Evolutionary conservation across 495 filamentous ascomycete genomes (phyloP).

Genomic region (Cetradonia linearis): DNA sequence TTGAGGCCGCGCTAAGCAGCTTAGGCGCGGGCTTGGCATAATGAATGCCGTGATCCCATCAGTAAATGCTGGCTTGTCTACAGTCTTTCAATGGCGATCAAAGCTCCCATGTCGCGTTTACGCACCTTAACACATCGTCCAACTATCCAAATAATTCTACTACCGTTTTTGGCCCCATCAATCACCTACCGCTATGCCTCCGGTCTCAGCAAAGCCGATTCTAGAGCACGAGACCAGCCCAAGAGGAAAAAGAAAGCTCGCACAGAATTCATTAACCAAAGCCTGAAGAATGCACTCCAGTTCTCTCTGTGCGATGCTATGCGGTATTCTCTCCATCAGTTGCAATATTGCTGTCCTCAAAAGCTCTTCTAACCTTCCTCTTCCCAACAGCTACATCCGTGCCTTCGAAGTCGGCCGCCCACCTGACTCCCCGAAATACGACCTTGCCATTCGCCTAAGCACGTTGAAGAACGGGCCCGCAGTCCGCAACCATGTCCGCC

Average conservation of each 20-base stretch:
- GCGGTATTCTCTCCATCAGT: slow-evolving; percentile 46
- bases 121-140: background rate
- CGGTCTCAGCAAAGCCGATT: slow-evolving; percentile 24
- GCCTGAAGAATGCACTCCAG: slow-evolving; percentile 52
- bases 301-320: slow-evolving; percentile 86
- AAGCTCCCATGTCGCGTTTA: background rate
- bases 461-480: slow-evolving; percentile 73
- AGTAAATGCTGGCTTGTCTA: background rate
- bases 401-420: slow-evolving; percentile 82
- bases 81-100: background rate
- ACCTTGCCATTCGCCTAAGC: slow-evolving; percentile 67
- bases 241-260: slow-evolving; percentile 58
- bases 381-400: slow-evolving; percentile 61
- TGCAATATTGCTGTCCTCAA: background rate
- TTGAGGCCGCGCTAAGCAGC: too few relatives aligned
- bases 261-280: slow-evolving; percentile 50
- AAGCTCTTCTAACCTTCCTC: slow-evolving; percentile 3
- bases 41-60: background rate
- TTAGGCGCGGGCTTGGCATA: background rate
- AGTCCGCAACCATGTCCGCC: slow-evolving; percentile 73
- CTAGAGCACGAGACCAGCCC: slow-evolving; percentile 40
- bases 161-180: slow-evolving; percentile 6
- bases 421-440: slow-evolving; percentile 69
- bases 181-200: slow-evolving; percentile 25
- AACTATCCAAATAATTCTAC: background rate